phyloP scores from a whole-genome alignment of 345 rosid genomes.

The Theobroma cacao region DNA sequence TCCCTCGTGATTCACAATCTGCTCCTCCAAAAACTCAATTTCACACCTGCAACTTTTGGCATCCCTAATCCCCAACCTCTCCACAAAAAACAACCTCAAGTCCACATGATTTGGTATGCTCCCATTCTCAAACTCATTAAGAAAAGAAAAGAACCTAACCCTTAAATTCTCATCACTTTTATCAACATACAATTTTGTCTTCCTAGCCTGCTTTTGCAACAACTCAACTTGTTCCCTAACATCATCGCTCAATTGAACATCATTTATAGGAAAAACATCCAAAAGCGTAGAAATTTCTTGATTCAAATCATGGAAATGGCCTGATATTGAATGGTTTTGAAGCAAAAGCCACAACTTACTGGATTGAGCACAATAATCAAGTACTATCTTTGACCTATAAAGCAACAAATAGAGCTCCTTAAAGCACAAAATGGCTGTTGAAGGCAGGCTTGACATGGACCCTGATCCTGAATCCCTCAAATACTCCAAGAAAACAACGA shows the following conservation, averaged over 20 bases:
- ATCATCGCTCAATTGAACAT: conserved; percentile 63
- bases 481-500: conserved; percentile 59
- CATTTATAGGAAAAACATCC: conserved; percentile 74
- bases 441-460: conserved; percentile 28
- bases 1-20: conserved; percentile 77
- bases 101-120: conserved; percentile 37
- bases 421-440: conserved; percentile 63
- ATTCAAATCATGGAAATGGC: conserved; percentile 92
- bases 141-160: conserved; percentile 46
- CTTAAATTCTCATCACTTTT: conserved; percentile 69
- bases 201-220: conserved; percentile 57
- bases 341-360: conserved; percentile 92
- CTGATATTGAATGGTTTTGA: conserved; percentile 76
- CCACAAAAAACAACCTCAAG: conserved; percentile 58
- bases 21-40: conserved; percentile 91
- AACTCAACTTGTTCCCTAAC: conserved; percentile 79
- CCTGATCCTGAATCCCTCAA: conserved; percentile 45
- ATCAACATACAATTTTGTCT: conserved; percentile 56
- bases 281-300: conserved; percentile 84
- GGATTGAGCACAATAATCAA: conserved; percentile 74
- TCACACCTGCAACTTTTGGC: conserved; percentile 60
- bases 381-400: conserved; percentile 79
- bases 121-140: conserved; percentile 66
- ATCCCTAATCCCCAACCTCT: conserved; percentile 55
- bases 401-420: conserved; percentile 86